Percentiles rank a stretch among this genome's conserved stretches.
Evolutionary conservation across 2,329 filamentous ascomycete genomes (phyloP).

Genomic region (Bipolaris cookei): DNA sequence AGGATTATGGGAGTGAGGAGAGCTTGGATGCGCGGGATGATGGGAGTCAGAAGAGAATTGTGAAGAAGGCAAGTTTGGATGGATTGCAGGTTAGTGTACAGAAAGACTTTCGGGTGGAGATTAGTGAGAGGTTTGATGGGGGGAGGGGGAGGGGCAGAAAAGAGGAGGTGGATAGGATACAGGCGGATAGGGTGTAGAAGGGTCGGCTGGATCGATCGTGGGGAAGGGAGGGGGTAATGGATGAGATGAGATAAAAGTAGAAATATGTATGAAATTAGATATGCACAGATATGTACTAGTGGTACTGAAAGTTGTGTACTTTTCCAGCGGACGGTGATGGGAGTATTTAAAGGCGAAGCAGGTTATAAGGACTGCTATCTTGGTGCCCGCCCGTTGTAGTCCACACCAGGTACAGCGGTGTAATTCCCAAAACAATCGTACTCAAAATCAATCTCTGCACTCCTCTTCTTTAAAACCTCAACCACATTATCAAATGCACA

Average conservation of each 20-base stretch:
- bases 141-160: background rate
- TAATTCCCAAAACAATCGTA: constrained; percentile 44
- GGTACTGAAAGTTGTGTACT: too few relatives aligned
- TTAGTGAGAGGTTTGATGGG: background rate
- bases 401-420: constrained; percentile 27
- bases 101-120: constrained; percentile 8
- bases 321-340: too few relatives aligned
- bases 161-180: background rate
- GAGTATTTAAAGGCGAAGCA: too few relatives aligned
- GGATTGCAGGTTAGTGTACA: constrained; percentile 9
- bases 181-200: background rate
- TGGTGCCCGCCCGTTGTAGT: constrained; percentile 39
- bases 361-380: too few relatives aligned
- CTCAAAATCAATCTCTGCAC: constrained; percentile 36
- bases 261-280: background rate
- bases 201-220: background rate
- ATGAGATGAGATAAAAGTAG: background rate
- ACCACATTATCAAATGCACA: constrained; percentile 41
- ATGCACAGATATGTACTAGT: too few relatives aligned
- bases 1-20: constrained; percentile 1
- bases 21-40: background rate
- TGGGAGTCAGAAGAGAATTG: constrained; percentile 6
- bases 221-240: background rate
- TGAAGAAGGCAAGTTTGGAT: background rate
- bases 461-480: constrained; percentile 34